Conservation (phyloP, 2,329 filamentous ascomycete species). For the Colletotrichum siamense region DNA sequence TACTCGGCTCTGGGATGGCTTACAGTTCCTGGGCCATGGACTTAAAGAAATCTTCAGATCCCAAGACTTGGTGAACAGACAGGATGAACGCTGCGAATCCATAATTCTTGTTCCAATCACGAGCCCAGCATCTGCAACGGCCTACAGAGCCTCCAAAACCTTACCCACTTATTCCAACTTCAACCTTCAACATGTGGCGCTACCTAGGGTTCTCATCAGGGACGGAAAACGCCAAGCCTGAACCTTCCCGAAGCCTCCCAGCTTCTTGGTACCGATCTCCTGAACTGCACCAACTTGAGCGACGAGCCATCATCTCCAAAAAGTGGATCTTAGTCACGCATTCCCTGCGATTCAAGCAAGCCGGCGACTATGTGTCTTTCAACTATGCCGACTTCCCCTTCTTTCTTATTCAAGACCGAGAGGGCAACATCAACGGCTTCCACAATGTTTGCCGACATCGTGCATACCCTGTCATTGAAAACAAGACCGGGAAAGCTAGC, state of each 20-base stretch:
- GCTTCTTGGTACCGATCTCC: slow-evolving; percentile 28
- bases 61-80: background rate
- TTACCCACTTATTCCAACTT: background rate
- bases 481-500: slow-evolving; percentile 20
- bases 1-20: background rate
- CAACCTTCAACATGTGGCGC: slow-evolving; percentile 1
- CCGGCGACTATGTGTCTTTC: slow-evolving; percentile 23
- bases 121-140: background rate
- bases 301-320: slow-evolving; percentile 44
- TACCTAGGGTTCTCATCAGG: slow-evolving; percentile 7
- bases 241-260: slow-evolving; percentile 25
- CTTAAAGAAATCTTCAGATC: background rate
- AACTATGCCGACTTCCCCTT: slow-evolving; percentile 26
- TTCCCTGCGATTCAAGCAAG: slow-evolving; percentile 21
- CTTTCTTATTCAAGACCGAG: slow-evolving; percentile 26
- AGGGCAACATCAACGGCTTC: slow-evolving; percentile 24
- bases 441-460: slow-evolving; percentile 27
- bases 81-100: background rate
- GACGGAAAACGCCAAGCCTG: background rate
- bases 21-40: background rate
- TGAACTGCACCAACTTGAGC: slow-evolving; percentile 44
- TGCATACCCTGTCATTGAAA: slow-evolving; percentile 25
- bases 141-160: background rate
- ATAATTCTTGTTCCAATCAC: background rate
- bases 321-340: slow-evolving; percentile 35